Evolutionary conservation across 2,329 filamentous ascomycete genomes (phyloP).

Genomic region (Botrytis squamosa): DNA sequence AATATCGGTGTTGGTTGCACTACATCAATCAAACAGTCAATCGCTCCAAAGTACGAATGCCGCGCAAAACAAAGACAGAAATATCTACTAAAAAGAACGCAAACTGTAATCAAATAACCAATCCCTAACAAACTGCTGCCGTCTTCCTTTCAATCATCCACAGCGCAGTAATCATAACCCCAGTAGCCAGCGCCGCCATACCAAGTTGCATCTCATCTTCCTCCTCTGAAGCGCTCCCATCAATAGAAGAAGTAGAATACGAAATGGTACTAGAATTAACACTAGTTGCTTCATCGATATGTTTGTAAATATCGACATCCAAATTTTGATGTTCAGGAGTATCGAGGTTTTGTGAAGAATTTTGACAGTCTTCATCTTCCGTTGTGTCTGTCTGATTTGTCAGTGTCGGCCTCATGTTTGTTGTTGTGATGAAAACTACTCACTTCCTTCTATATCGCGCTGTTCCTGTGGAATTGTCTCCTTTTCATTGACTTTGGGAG

Average conservation of each 20-base stretch:
- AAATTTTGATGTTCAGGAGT: background rate
- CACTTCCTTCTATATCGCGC: background rate
- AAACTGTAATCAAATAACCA: background rate
- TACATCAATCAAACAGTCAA: background rate
- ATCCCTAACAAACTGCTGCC: rapidly evolving
- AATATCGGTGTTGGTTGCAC: background rate
- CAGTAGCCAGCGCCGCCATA: background rate
- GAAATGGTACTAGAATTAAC: background rate
- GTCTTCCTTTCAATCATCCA: conserved; percentile 6
- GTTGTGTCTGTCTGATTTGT: background rate
- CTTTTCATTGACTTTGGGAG: rapidly evolving
- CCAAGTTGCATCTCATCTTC: background rate
- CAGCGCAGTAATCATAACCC: background rate
- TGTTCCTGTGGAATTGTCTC: background rate
- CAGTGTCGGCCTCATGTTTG: too few relatives aligned
- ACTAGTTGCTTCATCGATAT: background rate
- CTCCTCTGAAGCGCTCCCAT: background rate
- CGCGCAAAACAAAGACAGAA: background rate
- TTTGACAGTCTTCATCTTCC: background rate
- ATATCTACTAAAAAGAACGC: background rate
- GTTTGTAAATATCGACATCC: rapidly evolving
- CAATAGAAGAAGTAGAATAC: background rate
- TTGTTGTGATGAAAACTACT: background rate
- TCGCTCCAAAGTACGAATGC: background rate
- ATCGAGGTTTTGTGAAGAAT: background rate